phyloP scores from a whole-genome alignment of 2,329 filamentous ascomycete species.

The Beauveria asiatica region DNA sequence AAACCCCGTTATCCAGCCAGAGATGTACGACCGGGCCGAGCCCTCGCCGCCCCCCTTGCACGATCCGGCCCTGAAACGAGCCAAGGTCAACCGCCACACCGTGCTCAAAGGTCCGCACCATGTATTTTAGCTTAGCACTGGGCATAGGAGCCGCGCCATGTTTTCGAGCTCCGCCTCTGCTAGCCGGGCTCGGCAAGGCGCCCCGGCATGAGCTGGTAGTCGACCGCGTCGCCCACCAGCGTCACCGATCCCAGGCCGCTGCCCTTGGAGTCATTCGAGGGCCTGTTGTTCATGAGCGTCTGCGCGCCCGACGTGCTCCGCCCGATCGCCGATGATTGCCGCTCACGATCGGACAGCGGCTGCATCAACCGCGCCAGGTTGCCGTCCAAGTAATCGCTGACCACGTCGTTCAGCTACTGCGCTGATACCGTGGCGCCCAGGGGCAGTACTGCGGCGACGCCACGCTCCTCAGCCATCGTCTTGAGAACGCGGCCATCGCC shows the following conservation, averaged over 20 bases:
- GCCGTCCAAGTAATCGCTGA: not conserved
- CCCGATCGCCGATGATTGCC: no score
- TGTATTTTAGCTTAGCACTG: not conserved
- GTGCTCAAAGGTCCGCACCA: no score
- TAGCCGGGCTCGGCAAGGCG: no score
- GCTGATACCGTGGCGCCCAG: conserved; percentile 39
- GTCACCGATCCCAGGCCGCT: no score
- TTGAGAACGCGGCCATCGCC: conserved; percentile 43
- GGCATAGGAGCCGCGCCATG: no score
- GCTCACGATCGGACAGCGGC: not conserved
- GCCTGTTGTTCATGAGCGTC: no score
- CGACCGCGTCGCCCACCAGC: no score
- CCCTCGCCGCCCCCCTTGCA: not conserved
- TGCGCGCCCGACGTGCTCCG: no score
- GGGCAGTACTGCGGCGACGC: conserved; percentile 35
- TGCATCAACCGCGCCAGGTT: not conserved
- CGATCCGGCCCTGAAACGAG: not conserved
- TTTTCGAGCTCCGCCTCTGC: no score
- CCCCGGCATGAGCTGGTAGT: no score
- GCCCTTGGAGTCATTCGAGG: no score
- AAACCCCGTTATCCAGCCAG: not conserved
- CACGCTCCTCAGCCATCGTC: conserved; percentile 33
- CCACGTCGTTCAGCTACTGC: not conserved
- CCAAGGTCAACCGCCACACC: not conserved
- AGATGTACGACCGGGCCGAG: not conserved